Conservation (phyloP, 345 rosid species). For the Pistacia vera region DNA sequence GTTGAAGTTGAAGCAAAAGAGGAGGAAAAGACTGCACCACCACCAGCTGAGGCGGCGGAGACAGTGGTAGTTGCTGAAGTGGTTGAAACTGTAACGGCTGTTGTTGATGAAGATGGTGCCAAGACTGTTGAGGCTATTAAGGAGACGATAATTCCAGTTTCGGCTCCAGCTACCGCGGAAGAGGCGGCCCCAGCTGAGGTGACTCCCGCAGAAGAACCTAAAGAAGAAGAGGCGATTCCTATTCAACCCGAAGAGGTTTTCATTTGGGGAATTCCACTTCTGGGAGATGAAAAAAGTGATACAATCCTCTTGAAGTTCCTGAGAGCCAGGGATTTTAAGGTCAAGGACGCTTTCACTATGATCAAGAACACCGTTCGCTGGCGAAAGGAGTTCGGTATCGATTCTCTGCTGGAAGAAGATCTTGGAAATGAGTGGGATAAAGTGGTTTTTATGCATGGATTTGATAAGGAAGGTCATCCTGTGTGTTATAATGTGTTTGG, state of each 20-base stretch:
- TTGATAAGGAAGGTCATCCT: constrained; percentile 81
- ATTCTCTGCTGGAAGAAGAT: constrained; percentile 65
- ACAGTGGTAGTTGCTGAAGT: constrained; percentile 31
- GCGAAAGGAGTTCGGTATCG: constrained; percentile 73
- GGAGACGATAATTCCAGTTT: constrained; percentile 68
- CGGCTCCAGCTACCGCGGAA: neutral
- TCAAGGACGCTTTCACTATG: constrained; percentile 72
- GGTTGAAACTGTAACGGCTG: constrained; percentile 42
- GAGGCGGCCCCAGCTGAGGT: neutral
- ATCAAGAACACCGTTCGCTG: constrained; percentile 70
- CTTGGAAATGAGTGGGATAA: constrained; percentile 83
- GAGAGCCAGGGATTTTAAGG: constrained; percentile 85
- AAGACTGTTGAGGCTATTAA: constrained; percentile 87
- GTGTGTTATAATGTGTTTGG: constrained; percentile 91
- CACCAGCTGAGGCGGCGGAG: constrained; percentile 6
- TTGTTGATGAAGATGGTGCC: constrained; percentile 79
- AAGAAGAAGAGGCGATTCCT: constrained; percentile 16
- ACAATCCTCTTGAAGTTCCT: constrained; percentile 74
- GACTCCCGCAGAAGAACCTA: constrained; percentile 12
- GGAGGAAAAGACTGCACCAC: constrained; percentile 19
- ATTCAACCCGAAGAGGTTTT: constrained; percentile 35
- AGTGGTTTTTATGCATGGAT: constrained; percentile 87
- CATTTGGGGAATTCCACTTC: constrained; percentile 81
- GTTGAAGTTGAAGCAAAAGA: constrained; percentile 31
- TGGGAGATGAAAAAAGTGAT: constrained; percentile 70